These are phyloP conservation scores for Trametes polyzona DNA, from an alignment of 1,284 basidiomycete genomes.

Conservation along the genomic window DNA sequence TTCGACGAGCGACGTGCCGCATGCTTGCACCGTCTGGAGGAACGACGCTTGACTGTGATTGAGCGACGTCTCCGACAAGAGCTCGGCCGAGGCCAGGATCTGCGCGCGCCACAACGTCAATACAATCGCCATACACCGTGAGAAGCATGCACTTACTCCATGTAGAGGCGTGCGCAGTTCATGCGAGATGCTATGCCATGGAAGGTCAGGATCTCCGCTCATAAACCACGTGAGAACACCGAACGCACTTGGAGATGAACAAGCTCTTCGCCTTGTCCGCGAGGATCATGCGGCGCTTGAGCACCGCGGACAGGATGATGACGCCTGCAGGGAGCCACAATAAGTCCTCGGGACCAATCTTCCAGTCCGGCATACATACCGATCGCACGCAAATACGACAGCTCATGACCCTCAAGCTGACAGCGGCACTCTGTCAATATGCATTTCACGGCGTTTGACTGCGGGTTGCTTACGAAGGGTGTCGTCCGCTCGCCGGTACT, in stretches of 20 bases:
- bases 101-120: conserved; percentile 33
- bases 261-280: conserved; percentile 93
- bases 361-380: conserved; percentile 45
- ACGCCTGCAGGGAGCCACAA: conserved; percentile 58
- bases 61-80: conserved; percentile 82
- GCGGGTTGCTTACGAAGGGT: conserved; percentile 63
- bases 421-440: not conserved
- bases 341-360: not conserved
- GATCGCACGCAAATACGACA: conserved; percentile 90
- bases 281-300: conserved; percentile 91
- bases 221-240: not conserved
- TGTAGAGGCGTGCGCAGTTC: conserved; percentile 91
- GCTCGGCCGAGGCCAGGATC: conserved; percentile 90
- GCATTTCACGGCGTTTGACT: not conserved
- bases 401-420: conserved; percentile 88
- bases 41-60: conserved; percentile 86
- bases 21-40: conserved; percentile 88
- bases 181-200: conserved; percentile 79
- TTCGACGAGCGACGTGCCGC: conserved; percentile 82
- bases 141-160: conserved; percentile 54
- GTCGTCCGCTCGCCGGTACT: conserved; percentile 80
- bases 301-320: conserved; percentile 91
- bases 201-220: conserved; percentile 24
- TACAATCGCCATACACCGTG: not conserved
- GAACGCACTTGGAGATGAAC: conserved; percentile 84